Conservation (phyloP, 257 asterid genomes). For the Solanum arcanum region DNA sequence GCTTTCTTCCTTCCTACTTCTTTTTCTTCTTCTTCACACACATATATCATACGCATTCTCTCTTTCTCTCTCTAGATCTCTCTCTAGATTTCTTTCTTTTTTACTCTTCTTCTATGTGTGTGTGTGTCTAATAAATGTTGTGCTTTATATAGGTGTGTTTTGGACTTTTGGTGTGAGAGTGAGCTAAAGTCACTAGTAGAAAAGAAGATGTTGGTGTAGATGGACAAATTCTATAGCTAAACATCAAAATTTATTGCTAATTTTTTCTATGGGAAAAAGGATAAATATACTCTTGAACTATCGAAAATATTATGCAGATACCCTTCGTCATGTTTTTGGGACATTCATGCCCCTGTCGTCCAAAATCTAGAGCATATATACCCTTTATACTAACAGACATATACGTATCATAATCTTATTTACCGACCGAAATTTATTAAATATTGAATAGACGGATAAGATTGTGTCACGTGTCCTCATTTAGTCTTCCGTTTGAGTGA, state of each 20-base stretch:
- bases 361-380: no score
- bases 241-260: neutral
- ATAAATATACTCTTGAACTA: no score
- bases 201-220: neutral
- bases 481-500: no score
- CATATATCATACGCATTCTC: slow-evolving; percentile 11
- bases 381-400: no score
- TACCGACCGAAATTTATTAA: no score
- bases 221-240: neutral
- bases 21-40: slow-evolving; percentile 24
- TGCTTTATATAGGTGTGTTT: neutral
- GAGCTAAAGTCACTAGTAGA: neutral
- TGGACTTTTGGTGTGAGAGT: neutral
- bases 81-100: neutral
- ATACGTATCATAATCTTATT: no score
- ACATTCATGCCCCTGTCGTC: no score
- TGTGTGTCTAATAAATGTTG: neutral
- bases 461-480: no score
- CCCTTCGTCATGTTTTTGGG: no score
- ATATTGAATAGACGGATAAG: no score
- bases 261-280: neutral
- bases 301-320: no score
- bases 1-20: slow-evolving; percentile 14
- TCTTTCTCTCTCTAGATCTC: neutral
- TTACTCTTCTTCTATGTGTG: neutral